Evolutionary conservation across 805 yeast genomes (phyloP), one percentile per base, ranked within the genome.

Genomic region (Hyphopichia homilentoma): DNA sequence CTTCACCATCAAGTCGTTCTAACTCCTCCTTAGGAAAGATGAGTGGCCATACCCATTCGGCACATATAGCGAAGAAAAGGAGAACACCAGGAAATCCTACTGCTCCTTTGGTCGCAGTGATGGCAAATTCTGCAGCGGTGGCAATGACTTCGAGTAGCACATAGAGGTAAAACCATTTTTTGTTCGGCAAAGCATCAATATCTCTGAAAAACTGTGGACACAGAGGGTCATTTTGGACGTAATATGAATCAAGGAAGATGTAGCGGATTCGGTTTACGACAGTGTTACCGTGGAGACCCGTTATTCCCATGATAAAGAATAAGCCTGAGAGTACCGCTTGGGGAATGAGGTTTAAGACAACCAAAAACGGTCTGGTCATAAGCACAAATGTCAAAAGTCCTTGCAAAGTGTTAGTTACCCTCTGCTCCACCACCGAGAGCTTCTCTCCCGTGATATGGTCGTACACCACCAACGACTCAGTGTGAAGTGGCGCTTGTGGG

Each of bases 401-500:
- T 50, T 90, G 98, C 0, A 72, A 66, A 1, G 87, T 77, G 50
- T 93, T 93, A 2, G 94, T 81, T 32, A 88, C 66, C 27, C 98
- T 59, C 54, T 90, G 98, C 51, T 90, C 98, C 4, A 93, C 95
- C 7, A 89, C 88, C 3, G 74, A 58, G 1, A 64, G 50, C 1
- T 75, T 65, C 31, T 48, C 38, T 1, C 68, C 70, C 4, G 56
- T 40, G 20, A 44, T 33, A 38, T 53, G 52, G 32, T 71, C 70
- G 41, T 70, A 69, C 9, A 84, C 78, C 25, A 86, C 73, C 19
- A 90, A 59, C 0, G 96, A 77, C 25, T 73, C 75, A 0, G 97
- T 88, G 47, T 90, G 98, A 21, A 93, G 53, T 2, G 97, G 97
- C 0, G 98, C 97, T 56, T 90, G 98, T 1, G 98, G 98, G 27